Base-by-base conservation (phyloP, 2,329 filamentous ascomycete species). In the Plectosphaerella sp. region DNA sequence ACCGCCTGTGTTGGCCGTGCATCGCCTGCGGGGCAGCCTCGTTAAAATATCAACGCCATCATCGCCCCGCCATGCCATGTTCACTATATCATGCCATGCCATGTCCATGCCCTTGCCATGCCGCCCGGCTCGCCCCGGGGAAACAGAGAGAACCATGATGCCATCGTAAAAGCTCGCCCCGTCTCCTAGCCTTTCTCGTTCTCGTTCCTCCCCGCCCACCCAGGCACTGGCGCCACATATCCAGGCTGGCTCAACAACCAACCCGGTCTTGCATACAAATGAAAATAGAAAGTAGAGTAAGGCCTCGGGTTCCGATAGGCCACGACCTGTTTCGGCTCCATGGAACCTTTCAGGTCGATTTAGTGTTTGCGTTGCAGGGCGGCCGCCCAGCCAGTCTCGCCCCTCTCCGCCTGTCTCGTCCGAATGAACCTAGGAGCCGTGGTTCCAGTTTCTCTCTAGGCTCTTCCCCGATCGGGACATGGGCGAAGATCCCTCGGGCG, bases 401-500 rank as follows among this genome's bases (percentile, higher is more conserved):
- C 8, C 28, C 28, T 12, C 4, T 33, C 28, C 28, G 28, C 28
- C 28, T 22, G 28, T 33, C 28, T 33, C 28, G 28, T 33, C 28
- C 28, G 28, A 33, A 33, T 33, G 28, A 33, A 33, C 28, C 35
- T 24, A 39, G 15, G 33, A 16, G n/a, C 16, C 35, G n/a, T 33
- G 37, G 37, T 50, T 56, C 54, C 54, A 54, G 11, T 36, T 35
- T 24, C 54, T 47, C 37, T 57, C 56, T 33, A 52, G 20, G 42
- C 43, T 54, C 35, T 57, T 57, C 47, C 50, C 49, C 7, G 28
- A 43, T 16, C 54, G 49, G 5, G 52, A 35, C 11, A 49, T 18
- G 18, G 55, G 48, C 9, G 56, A 54, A 18, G 56, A 54, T 8
- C 61, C 59, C n/a, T 73, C 72, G 0, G 72, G 70, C 39, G 71